phyloP scores from a whole-genome alignment of 2,329 filamentous ascomycete species.

The Helotiales sp. region DNA sequence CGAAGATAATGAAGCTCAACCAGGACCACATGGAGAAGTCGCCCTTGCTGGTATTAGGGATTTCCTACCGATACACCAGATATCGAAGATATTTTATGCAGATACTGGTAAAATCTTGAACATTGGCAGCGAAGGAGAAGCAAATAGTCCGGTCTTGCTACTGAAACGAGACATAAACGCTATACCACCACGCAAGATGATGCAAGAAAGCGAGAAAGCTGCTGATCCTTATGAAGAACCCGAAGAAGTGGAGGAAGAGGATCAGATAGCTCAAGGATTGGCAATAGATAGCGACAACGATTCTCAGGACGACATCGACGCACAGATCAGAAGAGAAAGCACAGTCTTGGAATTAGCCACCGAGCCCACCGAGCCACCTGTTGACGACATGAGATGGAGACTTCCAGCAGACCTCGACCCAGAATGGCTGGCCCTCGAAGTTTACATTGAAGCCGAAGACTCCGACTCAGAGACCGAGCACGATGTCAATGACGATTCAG shows the following conservation, averaged over 20 bases:
- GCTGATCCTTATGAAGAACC: conserved; percentile 23
- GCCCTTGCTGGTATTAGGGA: conserved; percentile 63
- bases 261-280: conserved; percentile 9
- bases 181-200: conserved; percentile 64
- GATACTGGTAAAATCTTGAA: conserved; percentile 75
- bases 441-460: conserved; percentile 62
- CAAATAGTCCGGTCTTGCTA: conserved; percentile 66
- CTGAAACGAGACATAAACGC: conserved; percentile 69
- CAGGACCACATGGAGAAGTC: conserved; percentile 59
- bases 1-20: conserved; percentile 56
- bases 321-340: conserved; percentile 34
- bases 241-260: conserved; percentile 16
- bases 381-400: conserved; percentile 39
- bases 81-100: conserved; percentile 77
- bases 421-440: conserved; percentile 75
- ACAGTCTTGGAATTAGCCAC: conserved; percentile 17
- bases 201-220: conserved; percentile 42
- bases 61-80: conserved; percentile 67
- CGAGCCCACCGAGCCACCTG: conserved; percentile 6
- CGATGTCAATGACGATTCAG: conserved; percentile 27
- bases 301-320: conserved; percentile 36
- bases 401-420: conserved; percentile 68
- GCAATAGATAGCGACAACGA: conserved; percentile 25
- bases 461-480: conserved; percentile 49
- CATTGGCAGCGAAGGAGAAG: conserved; percentile 65